These are phyloP conservation scores for Neurospora sp. DNA, from an alignment of 495 filamentous ascomycete genomes.

Conservation along the genomic window DNA sequence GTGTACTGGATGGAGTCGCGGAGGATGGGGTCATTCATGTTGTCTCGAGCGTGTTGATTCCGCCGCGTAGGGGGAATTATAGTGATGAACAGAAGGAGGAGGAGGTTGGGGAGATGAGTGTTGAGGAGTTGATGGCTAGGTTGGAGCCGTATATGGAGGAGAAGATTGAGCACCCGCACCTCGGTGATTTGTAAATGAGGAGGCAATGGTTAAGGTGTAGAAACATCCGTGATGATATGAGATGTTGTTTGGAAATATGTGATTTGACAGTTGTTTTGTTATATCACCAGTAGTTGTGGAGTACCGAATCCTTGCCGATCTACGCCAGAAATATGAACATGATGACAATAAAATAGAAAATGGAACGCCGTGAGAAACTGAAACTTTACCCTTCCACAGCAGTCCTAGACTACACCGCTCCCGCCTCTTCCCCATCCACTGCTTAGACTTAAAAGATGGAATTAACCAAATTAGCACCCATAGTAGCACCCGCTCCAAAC, in stretches of 20 bases:
- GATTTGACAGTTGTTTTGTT: not conserved
- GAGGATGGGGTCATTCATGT: slow-evolving; percentile 71
- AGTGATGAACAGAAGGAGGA: slow-evolving; percentile 13
- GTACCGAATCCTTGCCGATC: not conserved
- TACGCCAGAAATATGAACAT: not conserved
- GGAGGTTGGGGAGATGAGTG: slow-evolving; percentile 9
- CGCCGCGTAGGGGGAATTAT: slow-evolving; percentile 42
- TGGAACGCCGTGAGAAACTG: not conserved
- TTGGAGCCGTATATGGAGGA: slow-evolving; percentile 19
- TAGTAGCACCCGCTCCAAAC: slow-evolving; percentile 79
- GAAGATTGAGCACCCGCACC: not conserved
- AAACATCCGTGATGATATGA: not conserved
- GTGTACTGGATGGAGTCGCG: slow-evolving; percentile 55
- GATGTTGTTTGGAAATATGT: not conserved
- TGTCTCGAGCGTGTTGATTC: slow-evolving; percentile 58
- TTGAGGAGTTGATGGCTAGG: slow-evolving; percentile 18
- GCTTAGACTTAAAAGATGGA: slow-evolving; percentile 50
- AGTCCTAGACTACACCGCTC: not conserved
- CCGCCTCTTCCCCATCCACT: not conserved
- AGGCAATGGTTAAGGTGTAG: not conserved
- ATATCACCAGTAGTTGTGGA: not conserved
- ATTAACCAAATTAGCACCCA: slow-evolving; percentile 88
- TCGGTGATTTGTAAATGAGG: slow-evolving; percentile 8
- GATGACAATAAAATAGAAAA: not conserved
- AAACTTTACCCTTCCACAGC: not conserved